Base-by-base conservation (phyloP, 1,139 yeast genomes). In the Geotrichum klebahnii region DNA sequence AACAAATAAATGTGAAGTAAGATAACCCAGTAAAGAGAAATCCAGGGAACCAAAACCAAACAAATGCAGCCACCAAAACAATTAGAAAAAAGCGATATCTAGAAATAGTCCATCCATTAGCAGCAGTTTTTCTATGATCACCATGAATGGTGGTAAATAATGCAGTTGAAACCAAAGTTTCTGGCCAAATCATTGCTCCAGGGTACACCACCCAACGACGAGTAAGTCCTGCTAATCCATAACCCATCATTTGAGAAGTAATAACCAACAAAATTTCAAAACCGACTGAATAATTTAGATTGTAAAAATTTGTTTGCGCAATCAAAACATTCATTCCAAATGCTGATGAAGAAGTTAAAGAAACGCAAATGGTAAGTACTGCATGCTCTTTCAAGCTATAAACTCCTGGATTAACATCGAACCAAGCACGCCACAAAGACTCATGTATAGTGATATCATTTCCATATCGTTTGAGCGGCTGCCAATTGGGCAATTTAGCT, bases 351-450 rank as follows among this genome's bases (percentile, higher is more conserved):
- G 71, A 60, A 76, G 76, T 76, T 48, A 77, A 70, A 10, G 78
- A 74, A 53, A 78, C 71, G 47, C 77, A 62, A 16, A 80, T 67
- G 59, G 78, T 82, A 82, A 82, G 48, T 70, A 55, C 61, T 77
- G 79, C 62, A 76, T 67, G 12, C 60, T 78, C 82, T 59, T 78
- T 78, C 55, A 73, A 61, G 60, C 75, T 77, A 65, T 77, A 78
- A 10, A 75, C 59, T 44, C 80, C 79, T 1, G 82, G 81, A 64
- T 78, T 78, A 71, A 62, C 78, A 78, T 60, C 78, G 51, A 76
- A 67, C 24, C 57, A 56, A 14, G 55, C 12, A 59, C 34, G 46
- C 39, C 39, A 26, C 14, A 40, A 33, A 9, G 14, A 8, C 22
- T 14, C 19, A 24, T 26, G 46, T 6, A 17, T 74, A 66, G 61